Conservation (phyloP, 1,139 yeast genomes). For the Nakaseomyces sp. region DNA sequence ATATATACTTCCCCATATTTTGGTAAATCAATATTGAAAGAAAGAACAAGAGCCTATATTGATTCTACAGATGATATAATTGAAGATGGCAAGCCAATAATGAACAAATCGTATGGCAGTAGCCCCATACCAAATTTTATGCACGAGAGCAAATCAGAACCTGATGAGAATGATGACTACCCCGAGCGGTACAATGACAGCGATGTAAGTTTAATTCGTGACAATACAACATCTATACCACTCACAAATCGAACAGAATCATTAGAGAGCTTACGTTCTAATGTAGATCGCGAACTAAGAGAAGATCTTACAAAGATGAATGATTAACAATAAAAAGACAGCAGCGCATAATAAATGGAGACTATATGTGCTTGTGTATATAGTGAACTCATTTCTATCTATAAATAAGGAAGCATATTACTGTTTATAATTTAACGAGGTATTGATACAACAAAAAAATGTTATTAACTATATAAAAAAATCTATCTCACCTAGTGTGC, state of each 20-base stretch:
- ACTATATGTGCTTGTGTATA: too few relatives aligned
- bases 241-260: background rate
- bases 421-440: background rate
- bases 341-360: too few relatives aligned
- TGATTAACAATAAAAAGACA: background rate
- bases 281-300: background rate
- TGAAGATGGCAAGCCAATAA: too few relatives aligned
- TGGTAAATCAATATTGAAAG: slow-evolving; percentile 12
- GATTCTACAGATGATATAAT: background rate
- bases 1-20: slow-evolving; percentile 13
- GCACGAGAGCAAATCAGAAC: background rate
- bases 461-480: background rate
- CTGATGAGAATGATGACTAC: slow-evolving; percentile 2
- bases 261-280: slow-evolving; percentile 1
- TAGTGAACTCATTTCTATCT: too few relatives aligned
- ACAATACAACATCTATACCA: background rate
- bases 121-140: background rate
- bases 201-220: slow-evolving; percentile 5
- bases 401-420: too few relatives aligned
- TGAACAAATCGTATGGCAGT: too few relatives aligned
- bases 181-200: background rate
- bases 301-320: background rate
- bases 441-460: background rate
- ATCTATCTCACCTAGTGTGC: background rate
- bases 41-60: slow-evolving; percentile 5